These are phyloP conservation scores for Pythium rishiriense DNA, from an alignment of 352 stramenopile genomes.

Conservation along the genomic window DNA sequence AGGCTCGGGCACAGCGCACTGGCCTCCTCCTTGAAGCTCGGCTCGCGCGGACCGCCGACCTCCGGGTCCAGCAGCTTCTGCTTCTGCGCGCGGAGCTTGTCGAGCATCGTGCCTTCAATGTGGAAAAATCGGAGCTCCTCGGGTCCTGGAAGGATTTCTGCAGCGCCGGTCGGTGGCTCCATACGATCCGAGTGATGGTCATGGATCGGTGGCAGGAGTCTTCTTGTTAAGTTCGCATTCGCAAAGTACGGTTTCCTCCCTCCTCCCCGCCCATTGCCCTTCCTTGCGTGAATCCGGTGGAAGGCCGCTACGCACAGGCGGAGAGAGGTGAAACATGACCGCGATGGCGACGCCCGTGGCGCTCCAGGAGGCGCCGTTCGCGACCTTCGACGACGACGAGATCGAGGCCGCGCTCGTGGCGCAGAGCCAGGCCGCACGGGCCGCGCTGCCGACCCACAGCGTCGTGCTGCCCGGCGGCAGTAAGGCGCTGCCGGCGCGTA, in stretches of 20 bases:
- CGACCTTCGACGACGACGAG: constrained; percentile 70
- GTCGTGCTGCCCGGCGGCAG: constrained; percentile 31
- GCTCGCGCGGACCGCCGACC: constrained; percentile 31
- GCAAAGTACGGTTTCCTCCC: constrained; percentile 4
- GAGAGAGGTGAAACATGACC: no score
- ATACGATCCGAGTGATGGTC: neutral
- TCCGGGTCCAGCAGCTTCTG: constrained; percentile 84
- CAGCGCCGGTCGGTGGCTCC: constrained; percentile 4
- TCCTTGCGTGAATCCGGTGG: constrained; percentile 14
- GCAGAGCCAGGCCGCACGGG: neutral
- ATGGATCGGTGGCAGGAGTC: constrained; percentile 1
- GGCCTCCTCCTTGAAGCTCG: constrained; percentile 33
- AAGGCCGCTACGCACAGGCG: no score
- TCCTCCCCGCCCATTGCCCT: neutral
- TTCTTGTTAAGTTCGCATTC: neutral
- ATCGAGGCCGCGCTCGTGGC: constrained; percentile 10
- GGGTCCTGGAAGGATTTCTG: constrained; percentile 19
- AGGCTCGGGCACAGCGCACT: constrained; percentile 64
- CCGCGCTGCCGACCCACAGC: constrained; percentile 30
- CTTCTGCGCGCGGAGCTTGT: constrained; percentile 63
- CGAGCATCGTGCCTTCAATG: constrained; percentile 47
- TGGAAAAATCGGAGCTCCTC: neutral
- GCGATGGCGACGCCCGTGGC: no score
- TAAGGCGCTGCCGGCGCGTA: constrained; percentile 47
- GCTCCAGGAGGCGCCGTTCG: constrained; percentile 71